Conservation (phyloP, 371 early-diverging fungal genomes). For the Mucor circinelloides region DNA sequence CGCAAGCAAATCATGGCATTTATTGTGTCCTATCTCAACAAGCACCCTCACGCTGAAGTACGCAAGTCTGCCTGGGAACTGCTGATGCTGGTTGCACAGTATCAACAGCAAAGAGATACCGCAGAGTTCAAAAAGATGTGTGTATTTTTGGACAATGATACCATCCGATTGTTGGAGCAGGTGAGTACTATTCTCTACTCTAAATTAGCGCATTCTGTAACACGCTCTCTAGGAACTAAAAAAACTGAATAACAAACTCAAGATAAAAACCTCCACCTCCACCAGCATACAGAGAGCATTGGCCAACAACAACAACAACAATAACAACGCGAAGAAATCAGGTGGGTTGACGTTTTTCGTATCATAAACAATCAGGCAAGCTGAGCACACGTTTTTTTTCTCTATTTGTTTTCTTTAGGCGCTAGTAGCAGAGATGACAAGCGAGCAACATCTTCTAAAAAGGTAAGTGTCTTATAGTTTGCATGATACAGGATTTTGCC, state of each 20-base stretch:
- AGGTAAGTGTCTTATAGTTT: neutral
- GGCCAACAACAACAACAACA: slow-evolving; percentile 28
- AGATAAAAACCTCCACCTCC: slow-evolving; percentile 4
- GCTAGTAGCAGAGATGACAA: neutral
- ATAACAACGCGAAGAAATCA: slow-evolving; percentile 1
- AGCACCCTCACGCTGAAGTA: slow-evolving; percentile 65
- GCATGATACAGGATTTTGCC: neutral
- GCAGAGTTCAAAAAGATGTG: slow-evolving; percentile 7
- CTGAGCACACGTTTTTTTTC: neutral
- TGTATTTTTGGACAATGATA: slow-evolving; percentile 17
- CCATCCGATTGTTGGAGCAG: slow-evolving; percentile 7
- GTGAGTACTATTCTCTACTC: neutral
- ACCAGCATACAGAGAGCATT: slow-evolving; percentile 33
- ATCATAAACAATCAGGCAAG: neutral
- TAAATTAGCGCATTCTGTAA: neutral
- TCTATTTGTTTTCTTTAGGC: neutral
- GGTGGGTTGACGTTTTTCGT: neutral
- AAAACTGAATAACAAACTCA: slow-evolving; percentile 12
- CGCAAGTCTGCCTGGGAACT: slow-evolving; percentile 64
- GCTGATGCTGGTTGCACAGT: slow-evolving; percentile 13
- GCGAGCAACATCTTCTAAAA: neutral
- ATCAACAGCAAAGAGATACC: neutral
- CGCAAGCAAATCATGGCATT: slow-evolving; percentile 52
- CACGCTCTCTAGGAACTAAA: slow-evolving; percentile 9
- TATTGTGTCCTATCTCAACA: slow-evolving; percentile 55